Evolutionary conservation across 352 stramenopile species (phyloP), one percentile per base, ranked within the genome.

Genomic region (Globisporangium takayamanum): DNA sequence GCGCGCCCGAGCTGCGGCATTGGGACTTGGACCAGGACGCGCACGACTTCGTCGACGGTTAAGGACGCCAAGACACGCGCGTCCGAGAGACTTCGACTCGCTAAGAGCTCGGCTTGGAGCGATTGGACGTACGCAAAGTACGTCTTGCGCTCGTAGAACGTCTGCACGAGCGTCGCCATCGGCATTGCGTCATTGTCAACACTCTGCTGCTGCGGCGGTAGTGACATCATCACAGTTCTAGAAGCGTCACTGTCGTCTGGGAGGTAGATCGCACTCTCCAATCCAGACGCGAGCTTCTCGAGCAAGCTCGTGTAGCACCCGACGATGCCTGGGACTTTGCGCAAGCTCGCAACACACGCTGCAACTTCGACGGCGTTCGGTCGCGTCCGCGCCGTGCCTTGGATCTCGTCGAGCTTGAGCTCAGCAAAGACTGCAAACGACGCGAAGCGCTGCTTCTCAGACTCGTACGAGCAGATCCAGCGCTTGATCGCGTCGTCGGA

Each of bases 371-470:
- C 73, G 0, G 80, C 75, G 53, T 88, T 90, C 0, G 84, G 84
- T 10, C 81, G 70, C 3, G 76, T 80, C 3, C 71, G 68, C 3
- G 85, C 88, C 28, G 64, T 64, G 47, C 78, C 74, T 28, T 82
- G 72, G n/a, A 93, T 79, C 30, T 92, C 71, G 33, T 93, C 80
- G 16, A 93, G 59, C 54, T 93, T 93, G 36, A 84, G 67, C 59
- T 93, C 84, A 0, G 80, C 86, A 39, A 89, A 87, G 10, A 93
- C 69, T 8, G 84, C 80, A 51, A 89, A 93, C 7, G 81, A 90
- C 33, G 81, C 66, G 44, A 93, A 93, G 39, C 75, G 72, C 12
- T 72, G 42, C 10, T 79, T 83, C 42, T 93, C 81, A 1, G 63
- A 53, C 53, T 93, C 79, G 62, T 93, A 93, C 25, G 69, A 78